These are phyloP conservation scores for Aschersonia sp. DNA, from an alignment of 2,329 filamentous ascomycete genomes.

Conservation along the genomic window DNA sequence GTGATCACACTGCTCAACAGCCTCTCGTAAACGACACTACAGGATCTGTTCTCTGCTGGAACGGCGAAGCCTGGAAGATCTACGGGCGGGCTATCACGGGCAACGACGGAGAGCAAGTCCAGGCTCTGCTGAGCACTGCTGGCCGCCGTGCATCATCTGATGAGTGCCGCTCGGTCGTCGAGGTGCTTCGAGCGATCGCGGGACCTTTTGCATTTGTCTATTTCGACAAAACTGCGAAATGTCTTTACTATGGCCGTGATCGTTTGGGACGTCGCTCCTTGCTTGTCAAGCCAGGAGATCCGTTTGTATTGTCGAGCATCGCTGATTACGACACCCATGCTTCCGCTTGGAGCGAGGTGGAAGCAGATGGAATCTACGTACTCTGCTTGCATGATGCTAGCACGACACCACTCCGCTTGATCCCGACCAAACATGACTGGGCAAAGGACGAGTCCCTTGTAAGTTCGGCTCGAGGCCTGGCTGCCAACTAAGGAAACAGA, in stretches of 20 bases:
- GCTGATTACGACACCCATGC: conserved; percentile 30
- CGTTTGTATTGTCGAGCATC: conserved; percentile 56
- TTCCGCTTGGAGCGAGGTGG: conserved; percentile 60
- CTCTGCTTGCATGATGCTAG: conserved; percentile 33
- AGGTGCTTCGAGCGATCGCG: conserved; percentile 44
- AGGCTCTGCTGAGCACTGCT: conserved; percentile 40
- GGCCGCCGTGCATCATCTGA: conserved; percentile 9
- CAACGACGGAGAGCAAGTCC: conserved; percentile 66
- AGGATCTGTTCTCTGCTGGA: conserved; percentile 77
- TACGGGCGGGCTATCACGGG: conserved; percentile 40
- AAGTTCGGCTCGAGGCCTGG: conserved; percentile 15
- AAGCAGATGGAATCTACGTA: conserved; percentile 68
- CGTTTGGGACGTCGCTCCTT: conserved; percentile 77
- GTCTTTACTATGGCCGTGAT: conserved; percentile 73
- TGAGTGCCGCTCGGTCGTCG: conserved; percentile 3
- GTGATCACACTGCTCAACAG: conserved; percentile 54
- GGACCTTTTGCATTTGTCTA: conserved; percentile 89
- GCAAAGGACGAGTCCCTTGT: conserved; percentile 25
- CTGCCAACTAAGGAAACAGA: not conserved
- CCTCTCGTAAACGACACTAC: conserved; percentile 47
- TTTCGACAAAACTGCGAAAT: conserved; percentile 46
- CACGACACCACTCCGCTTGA: conserved; percentile 1
- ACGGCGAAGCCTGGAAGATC: conserved; percentile 87
- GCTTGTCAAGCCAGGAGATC: conserved; percentile 36
- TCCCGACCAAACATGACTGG: conserved; percentile 15